Conservation (phyloP, 495 filamentous ascomycete species). For the Talaromyces trachyspermus region DNA sequence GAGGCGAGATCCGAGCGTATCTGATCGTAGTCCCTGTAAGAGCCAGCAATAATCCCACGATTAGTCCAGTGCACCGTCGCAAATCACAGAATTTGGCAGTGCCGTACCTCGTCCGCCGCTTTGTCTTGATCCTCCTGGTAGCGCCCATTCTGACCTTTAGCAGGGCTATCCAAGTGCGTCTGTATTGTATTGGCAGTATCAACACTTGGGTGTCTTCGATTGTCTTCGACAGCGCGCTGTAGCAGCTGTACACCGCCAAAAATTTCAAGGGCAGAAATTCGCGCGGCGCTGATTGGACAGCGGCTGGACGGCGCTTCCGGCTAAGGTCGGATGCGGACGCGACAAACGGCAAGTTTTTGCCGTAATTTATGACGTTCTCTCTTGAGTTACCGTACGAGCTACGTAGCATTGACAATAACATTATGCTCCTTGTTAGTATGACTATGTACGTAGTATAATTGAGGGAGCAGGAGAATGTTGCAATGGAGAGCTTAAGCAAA, state of each 20-base stretch:
- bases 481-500: no score
- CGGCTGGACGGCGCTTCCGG: neutral
- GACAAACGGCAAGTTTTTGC: conserved; percentile 2
- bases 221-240: neutral
- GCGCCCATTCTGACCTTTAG: conserved; percentile 43
- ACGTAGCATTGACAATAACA: no score
- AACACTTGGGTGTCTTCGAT: neutral
- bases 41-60: no score
- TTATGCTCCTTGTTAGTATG: neutral
- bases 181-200: no score
- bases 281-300: neutral
- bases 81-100: no score
- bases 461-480: neutral
- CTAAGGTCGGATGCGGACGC: conserved; percentile 4
- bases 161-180: neutral
- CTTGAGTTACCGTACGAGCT: no score
- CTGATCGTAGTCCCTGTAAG: conserved; percentile 75
- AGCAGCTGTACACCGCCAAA: neutral
- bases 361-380: conserved; percentile 40
- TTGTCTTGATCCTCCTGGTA: conserved; percentile 49
- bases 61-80: no score
- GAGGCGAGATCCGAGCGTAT: conserved; percentile 70
- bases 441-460: neutral
- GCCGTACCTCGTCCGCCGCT: conserved; percentile 50
- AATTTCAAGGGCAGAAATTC: neutral